Evolutionary conservation across 2,329 filamentous ascomycete species (phyloP).

Genomic region (Phialophora tarda): DNA sequence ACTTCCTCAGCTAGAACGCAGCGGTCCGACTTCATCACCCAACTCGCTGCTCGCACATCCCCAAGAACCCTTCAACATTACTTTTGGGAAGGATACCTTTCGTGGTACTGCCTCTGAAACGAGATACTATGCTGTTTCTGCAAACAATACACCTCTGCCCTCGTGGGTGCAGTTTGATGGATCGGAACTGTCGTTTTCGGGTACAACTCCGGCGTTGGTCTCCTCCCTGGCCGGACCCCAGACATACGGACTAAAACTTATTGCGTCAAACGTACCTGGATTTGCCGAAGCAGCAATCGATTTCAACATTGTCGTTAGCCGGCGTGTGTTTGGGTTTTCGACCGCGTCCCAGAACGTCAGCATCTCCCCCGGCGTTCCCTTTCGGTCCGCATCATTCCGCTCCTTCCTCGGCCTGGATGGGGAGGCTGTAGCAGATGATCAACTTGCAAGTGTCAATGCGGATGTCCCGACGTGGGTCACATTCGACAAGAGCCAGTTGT

Average conservation of each 20-base stretch:
- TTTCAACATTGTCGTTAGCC: constrained; percentile 75
- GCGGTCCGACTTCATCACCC: constrained; percentile 48
- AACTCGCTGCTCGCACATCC: constrained; percentile 49
- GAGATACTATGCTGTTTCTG: constrained; percentile 76
- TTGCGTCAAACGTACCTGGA: constrained; percentile 79
- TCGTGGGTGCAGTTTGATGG: constrained; percentile 82
- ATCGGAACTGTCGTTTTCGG: constrained; percentile 68
- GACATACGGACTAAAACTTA: constrained; percentile 71
- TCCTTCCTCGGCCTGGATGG: constrained; percentile 65
- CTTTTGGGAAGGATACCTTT: constrained; percentile 74
- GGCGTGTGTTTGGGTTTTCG: constrained; percentile 70
- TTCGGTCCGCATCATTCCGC: constrained; percentile 61
- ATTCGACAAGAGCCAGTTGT: constrained; percentile 67
- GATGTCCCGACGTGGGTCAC: constrained; percentile 71
- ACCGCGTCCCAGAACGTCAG: constrained; percentile 63
- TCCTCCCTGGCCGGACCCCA: constrained; percentile 71
- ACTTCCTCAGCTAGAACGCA: constrained; percentile 45
- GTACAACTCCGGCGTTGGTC: constrained; percentile 69
- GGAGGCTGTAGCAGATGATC: constrained; percentile 53
- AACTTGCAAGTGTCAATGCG: constrained; percentile 60
- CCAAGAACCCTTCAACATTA: constrained; percentile 65
- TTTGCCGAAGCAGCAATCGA: constrained; percentile 70
- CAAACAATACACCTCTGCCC: constrained; percentile 79
- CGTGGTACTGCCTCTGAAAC: constrained; percentile 60
- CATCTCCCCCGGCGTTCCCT: constrained; percentile 57